phyloP scores from a whole-genome alignment of 2,329 filamentous ascomycete species.

The Cyclaneusma minus region DNA sequence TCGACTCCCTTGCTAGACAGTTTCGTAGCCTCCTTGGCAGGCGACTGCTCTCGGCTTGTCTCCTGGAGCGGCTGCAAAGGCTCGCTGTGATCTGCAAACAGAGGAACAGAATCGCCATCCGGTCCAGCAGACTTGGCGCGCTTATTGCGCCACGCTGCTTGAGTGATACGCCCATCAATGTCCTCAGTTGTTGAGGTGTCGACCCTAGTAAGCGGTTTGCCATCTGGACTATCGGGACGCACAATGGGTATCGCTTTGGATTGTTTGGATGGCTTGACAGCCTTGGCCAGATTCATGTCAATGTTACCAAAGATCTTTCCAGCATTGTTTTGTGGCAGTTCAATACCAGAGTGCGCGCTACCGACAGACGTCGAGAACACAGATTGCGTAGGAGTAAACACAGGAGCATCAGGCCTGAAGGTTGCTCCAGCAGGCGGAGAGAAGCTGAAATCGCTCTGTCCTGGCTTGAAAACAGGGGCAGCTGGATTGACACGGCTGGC shows the following conservation, averaged over 20 bases:
- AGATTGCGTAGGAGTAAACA: slow-evolving; percentile 50
- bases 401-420: slow-evolving; percentile 62
- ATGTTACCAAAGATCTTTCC: slow-evolving; percentile 52
- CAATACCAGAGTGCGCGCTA: slow-evolving; percentile 29
- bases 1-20: slow-evolving; percentile 9
- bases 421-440: slow-evolving; percentile 47
- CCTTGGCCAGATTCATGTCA: slow-evolving; percentile 42
- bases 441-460: slow-evolving; percentile 50
- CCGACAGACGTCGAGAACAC: slow-evolving; percentile 29
- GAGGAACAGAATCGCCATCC: slow-evolving; percentile 57
- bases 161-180: slow-evolving; percentile 43
- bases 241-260: slow-evolving; percentile 78
- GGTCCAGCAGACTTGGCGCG: slow-evolving; percentile 49
- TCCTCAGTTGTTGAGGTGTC: slow-evolving; percentile 30
- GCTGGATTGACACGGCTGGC: slow-evolving; percentile 48
- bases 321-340: slow-evolving; percentile 10
- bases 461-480: slow-evolving; percentile 57
- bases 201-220: slow-evolving; percentile 20
- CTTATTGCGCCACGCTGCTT: slow-evolving; percentile 57
- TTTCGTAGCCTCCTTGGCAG: slow-evolving; percentile 11
- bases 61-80: slow-evolving; percentile 19
- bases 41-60: slow-evolving; percentile 15
- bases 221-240: slow-evolving; percentile 39
- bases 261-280: slow-evolving; percentile 49
- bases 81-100: slow-evolving; percentile 47